Evolutionary conservation across 2,329 filamentous ascomycete genomes (phyloP).

Genomic region (Scedosporium minutisporum): DNA sequence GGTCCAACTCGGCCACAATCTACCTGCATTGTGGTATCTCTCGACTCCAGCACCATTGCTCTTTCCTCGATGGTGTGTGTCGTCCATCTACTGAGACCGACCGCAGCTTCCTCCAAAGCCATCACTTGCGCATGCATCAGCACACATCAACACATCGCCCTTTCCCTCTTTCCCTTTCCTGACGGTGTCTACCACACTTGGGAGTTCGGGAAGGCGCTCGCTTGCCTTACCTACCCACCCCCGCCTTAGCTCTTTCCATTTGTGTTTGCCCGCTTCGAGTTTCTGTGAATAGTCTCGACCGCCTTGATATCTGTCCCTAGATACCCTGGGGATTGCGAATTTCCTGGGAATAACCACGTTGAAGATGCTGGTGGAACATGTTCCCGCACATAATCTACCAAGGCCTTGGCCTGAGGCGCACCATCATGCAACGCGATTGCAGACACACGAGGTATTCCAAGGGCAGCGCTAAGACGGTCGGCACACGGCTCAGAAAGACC

Average conservation of each 20-base stretch:
- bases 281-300: neutral
- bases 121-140: no score
- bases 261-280: neutral
- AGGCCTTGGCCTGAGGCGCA: slow-evolving; percentile 45
- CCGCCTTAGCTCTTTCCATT: neutral
- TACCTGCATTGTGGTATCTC: no score
- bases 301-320: slow-evolving; percentile 21
- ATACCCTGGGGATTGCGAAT: slow-evolving; percentile 15
- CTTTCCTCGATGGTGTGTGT: no score
- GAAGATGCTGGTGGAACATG: slow-evolving; percentile 42
- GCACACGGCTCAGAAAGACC: slow-evolving; percentile 53
- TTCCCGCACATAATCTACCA: slow-evolving; percentile 46
- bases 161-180: no score
- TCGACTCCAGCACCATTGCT: no score
- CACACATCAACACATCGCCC: no score
- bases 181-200: no score
- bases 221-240: neutral
- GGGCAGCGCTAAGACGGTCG: slow-evolving; percentile 41
- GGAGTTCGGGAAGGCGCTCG: neutral
- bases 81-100: no score
- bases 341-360: slow-evolving; percentile 34
- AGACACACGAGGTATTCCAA: slow-evolving; percentile 56
- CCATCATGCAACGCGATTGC: slow-evolving; percentile 49
- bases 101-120: no score
- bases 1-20: no score